Evolutionary conservation across 2,329 filamentous ascomycete genomes (phyloP), one percentile per base, ranked within the genome.

Genomic region (Fusarium temperatum): DNA sequence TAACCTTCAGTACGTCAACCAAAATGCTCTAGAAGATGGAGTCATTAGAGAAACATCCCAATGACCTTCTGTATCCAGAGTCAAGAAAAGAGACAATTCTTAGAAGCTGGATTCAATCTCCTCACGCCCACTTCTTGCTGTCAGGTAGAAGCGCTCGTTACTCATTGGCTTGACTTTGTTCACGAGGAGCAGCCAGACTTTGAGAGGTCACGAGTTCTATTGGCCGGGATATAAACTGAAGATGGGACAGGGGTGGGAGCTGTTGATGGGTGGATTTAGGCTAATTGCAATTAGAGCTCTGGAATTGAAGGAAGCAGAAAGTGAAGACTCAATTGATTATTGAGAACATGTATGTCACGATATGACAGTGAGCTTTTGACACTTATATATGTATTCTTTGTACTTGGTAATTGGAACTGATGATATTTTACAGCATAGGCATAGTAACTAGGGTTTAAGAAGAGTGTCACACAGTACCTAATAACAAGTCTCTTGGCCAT

Each of bases 71-170:
- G 24, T 54, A 17, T 54, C 10, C 8, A 54, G 24, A 44, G 32
- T 10, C 26, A 41, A 70, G 32, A 50, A 44, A 28, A 17, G 13
- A 14, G 22, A 22, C 28, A 36, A 32, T 22, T 24, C 4, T 30
- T 8, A 22, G 45, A 44, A 42, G 22, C 45, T 47, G 45, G 42
- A 42, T 18, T 28, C 13, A 36, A 11, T 11, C 35, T 32, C 20
- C 18, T n/a, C 18, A 45, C 22, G 39, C 61, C 45, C 51, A 38
- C 44, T 41, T 51, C 38, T 38, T 56, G 20, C 17, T 57, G 28
- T 36, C 38, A 36, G 28, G 32, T 78, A 78, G 66, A 78, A 78
- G 77, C 77, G 77, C 77, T 65, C 42, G 38, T 28, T 56, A 58
- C 41, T 62, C 32, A 78, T 78, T 78, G 77, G 77, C 44, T 64